Percentiles rank a stretch among this genome's conserved stretches.
phyloP scores from a whole-genome alignment of 306 rosid species.

The Sphenostylis stenocarpa region DNA sequence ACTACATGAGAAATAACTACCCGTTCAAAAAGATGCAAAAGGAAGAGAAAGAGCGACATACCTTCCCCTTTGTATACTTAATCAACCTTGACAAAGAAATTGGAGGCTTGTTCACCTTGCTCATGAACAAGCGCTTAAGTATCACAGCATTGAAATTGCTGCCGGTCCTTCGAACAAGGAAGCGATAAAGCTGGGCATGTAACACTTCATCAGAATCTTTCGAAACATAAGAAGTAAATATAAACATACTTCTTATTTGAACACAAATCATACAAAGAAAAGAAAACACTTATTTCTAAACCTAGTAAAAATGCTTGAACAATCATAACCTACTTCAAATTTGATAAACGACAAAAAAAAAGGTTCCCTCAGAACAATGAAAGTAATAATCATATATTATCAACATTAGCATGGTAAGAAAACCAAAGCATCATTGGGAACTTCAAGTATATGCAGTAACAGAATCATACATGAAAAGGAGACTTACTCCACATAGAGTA shows the following conservation, averaged over 20 bases:
- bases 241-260: not conserved
- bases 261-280: not conserved
- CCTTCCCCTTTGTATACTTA: slow-evolving; percentile 58
- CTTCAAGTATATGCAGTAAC: not conserved
- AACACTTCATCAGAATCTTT: slow-evolving; percentile 25
- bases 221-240: not conserved
- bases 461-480: not conserved
- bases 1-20: not conserved
- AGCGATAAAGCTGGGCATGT: slow-evolving; percentile 63
- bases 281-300: not conserved
- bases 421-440: slow-evolving; percentile 42
- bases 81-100: slow-evolving; percentile 69
- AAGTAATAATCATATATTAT: slow-evolving; percentile 43
- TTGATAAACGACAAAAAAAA: not conserved
- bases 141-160: slow-evolving; percentile 71
- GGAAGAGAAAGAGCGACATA: not conserved
- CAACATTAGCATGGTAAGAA: slow-evolving; percentile 81
- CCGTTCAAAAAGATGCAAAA: not conserved
- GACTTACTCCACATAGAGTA: not conserved
- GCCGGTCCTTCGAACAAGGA: slow-evolving; percentile 72
- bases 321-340: not conserved
- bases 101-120: slow-evolving; percentile 77
- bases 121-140: slow-evolving; percentile 80
- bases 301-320: not conserved
- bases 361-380: slow-evolving; percentile 60